Base-by-base conservation (phyloP, 192 early-diverging fungal genomes). In the Jimgerdemannia flammicorona region DNA sequence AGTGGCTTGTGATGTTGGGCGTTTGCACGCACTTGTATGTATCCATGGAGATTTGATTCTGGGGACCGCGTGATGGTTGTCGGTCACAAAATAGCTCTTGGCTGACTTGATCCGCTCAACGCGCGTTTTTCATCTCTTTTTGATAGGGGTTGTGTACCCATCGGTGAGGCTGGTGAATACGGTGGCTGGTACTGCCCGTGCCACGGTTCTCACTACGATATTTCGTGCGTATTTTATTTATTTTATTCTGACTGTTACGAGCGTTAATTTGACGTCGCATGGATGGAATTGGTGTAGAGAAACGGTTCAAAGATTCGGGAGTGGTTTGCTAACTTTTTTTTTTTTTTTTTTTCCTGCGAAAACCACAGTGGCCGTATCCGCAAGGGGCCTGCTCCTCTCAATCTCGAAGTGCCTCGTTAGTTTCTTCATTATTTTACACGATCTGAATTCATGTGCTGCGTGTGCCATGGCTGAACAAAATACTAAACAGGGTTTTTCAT, bases 131-230 rank as follows among this genome's bases (percentile, higher is more conserved):
- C 2, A 66, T 77, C 73, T 73, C 79, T 78, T 71, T 74, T 91
- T 72, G 93, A 92, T 88, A 85, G 95, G 85, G 97, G 97, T 77
- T 99, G 97, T 87, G 97, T 99, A 71, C 97, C 97, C 73, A 94
- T 98, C 76, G 96, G 96, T 64, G 97, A 99, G 80, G 91, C 97
- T 81, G 97, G 97, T 81, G 97, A 99, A 71, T 99, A 90, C 84
- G 94, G 95, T 80, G 97, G 97, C 78, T 99, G 97, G 97, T 99
- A 97, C 92, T 99, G 97, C 87, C 97, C 97, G 70, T 99, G 97
- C 91, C 97, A 99, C 87, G 97, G 97, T 73, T 99, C 97, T 59
- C 97, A 99, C 83, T 99, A 99, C 84, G 97, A 99, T 83, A 96
- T 99, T 77, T 96, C 96, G 49, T 59, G 49, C 49, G 49, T 10